Percentiles rank a stretch among this genome's conserved stretches.
Conservation (phyloP, 805 yeast species). For the Saccharomycopsis capsularis region DNA sequence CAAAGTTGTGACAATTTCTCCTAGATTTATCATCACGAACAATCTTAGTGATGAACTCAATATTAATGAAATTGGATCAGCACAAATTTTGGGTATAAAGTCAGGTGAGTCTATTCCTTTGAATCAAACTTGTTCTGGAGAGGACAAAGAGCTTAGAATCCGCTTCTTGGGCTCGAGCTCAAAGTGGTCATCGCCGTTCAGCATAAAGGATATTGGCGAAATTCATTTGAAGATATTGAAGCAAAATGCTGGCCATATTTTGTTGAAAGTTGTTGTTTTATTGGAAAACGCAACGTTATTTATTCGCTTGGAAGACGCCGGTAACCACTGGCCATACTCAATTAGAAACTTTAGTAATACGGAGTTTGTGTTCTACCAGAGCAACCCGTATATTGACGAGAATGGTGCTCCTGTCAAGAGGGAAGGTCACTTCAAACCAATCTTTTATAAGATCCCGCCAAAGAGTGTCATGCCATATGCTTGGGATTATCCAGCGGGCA, state of each 20-base stretch:
- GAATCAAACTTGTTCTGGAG: constrained; percentile 45
- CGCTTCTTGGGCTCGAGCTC: constrained; percentile 51
- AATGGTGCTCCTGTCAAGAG: constrained; percentile 46
- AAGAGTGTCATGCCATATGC: constrained; percentile 96
- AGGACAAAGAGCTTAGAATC: constrained; percentile 53
- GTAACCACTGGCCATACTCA: constrained; percentile 85
- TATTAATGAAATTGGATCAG: constrained; percentile 62
- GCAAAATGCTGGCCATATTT: constrained; percentile 56
- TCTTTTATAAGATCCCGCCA: constrained; percentile 76
- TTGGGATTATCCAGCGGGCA: constrained; percentile 94
- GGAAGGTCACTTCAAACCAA: constrained; percentile 62
- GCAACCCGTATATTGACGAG: constrained; percentile 62
- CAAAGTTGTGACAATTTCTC: constrained; percentile 72
- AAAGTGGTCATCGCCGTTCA: constrained; percentile 85
- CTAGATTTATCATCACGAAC: constrained; percentile 74
- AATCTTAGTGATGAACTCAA: constrained; percentile 47
- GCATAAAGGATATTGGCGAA: constrained; percentile 78
- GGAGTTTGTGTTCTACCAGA: constrained; percentile 83
- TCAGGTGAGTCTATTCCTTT: constrained; percentile 48
- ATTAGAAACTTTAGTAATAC: constrained; percentile 81
- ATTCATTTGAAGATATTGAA: constrained; percentile 63
- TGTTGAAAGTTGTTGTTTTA: constrained; percentile 65
- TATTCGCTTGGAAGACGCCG: constrained; percentile 65
- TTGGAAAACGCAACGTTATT: constrained; percentile 81
- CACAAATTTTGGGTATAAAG: constrained; percentile 39